Conservation (phyloP, 2,329 filamentous ascomycete species). For the Colletotrichum neosansevieriae region DNA sequence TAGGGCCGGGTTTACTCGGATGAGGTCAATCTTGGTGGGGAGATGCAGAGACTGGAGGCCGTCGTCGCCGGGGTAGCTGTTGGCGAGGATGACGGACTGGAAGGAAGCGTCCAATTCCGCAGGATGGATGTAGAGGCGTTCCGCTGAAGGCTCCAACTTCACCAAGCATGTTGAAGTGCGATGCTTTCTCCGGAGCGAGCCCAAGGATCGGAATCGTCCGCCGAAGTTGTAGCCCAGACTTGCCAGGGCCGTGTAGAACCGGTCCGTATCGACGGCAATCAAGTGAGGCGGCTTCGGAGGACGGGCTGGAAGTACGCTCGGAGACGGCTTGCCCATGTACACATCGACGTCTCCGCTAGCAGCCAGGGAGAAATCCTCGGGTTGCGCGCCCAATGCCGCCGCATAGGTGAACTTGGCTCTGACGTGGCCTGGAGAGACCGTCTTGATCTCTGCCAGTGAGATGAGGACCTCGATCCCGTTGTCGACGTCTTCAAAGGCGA, state of each 20-base stretch:
- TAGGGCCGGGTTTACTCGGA: conserved; percentile 40
- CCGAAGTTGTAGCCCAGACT: conserved; percentile 41
- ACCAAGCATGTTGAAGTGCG: not conserved
- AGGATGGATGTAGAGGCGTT: conserved; percentile 47
- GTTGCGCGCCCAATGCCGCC: conserved; percentile 19
- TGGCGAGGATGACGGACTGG: conserved; percentile 48
- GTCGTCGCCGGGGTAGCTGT: conserved; percentile 46
- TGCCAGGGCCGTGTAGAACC: conserved; percentile 37
- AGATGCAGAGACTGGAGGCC: conserved; percentile 48
- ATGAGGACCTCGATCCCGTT: too few species aligned
- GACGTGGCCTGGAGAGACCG: not conserved
- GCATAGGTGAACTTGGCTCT: conserved; percentile 2
- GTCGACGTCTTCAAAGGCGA: conserved; percentile 42
- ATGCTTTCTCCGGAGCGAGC: conserved; percentile 37
- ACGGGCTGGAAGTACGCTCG: too few species aligned
- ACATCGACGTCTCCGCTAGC: not conserved
- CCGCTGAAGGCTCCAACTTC: not conserved
- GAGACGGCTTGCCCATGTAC: too few species aligned
- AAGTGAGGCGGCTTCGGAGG: conserved; percentile 8
- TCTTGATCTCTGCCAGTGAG: too few species aligned
- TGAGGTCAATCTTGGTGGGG: conserved; percentile 44
- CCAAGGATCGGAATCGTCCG: conserved; percentile 34
- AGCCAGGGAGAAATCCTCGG: not conserved
- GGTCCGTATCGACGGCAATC: not conserved
- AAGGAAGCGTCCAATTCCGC: conserved; percentile 48